Base-by-base conservation (phyloP, 2,329 filamentous ascomycete species). In the Aspergillus tamarii region DNA sequence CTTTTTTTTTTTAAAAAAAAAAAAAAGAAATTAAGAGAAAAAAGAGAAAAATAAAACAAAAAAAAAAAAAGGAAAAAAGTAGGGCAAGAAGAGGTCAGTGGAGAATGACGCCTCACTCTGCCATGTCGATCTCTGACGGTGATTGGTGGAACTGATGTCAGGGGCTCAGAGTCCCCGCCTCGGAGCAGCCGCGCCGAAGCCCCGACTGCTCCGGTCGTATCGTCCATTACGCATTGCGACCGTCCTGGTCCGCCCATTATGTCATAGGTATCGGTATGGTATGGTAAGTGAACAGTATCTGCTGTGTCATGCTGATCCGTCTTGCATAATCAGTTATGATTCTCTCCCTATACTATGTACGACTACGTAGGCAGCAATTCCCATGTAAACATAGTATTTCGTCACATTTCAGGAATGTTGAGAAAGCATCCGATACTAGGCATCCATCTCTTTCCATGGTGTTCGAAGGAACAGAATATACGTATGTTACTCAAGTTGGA, bases 91-190 rank as follows among this genome's bases (percentile, higher is more conserved):
- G 8, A 26, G 8, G 39, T 41, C 39, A 41, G 57, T 59, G 57
- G 57, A n/a, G 46, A 53, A 54, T 21, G 48, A 60, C 58, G 58
- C 58, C 58, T 60, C 58, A 54, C 58, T 59, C n/a, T 48, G 56
- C 21, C 28, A 19, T 45, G 56, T 23, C 16, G 56, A 50, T 59
- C 43, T 7, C 45, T 3, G 6, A 3, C 32, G 1, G 7, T 39
- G 32, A 55, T 55, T 55, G 52, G 52, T 19, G 21, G n/a, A 19
- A 55, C 11, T 23, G 14, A 53, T 21, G 48, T 36, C 57, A 59
- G 45, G 57, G 57, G 57, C 21, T 52, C 12, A 28, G 23, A 16
- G 14, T 11, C 48, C 48, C 10, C n/a, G 14, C 11, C 48, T 60
- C 58, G 58, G 57, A 21, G 19, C 5, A 36, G 52, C 23, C 2